A percentile compares a stretch with the other conserved stretches of the same genome.
Conservation (phyloP, 2,329 filamentous ascomycete species). For the Cladosporium sp. region DNA sequence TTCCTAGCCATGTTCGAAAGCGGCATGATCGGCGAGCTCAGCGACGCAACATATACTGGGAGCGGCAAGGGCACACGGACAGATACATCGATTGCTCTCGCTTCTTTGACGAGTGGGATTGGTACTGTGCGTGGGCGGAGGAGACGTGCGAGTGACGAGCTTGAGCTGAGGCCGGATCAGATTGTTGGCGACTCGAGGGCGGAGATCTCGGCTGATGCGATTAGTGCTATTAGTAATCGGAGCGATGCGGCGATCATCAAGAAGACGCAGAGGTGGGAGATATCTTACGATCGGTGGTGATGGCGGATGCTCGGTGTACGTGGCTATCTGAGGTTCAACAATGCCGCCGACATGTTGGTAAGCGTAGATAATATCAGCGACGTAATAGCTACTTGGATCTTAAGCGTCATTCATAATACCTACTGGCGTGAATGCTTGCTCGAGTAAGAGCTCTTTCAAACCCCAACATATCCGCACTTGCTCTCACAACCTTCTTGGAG, state of each 20-base stretch:
- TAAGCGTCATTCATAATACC: too few relatives aligned
- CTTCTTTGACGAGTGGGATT: conserved; percentile 4
- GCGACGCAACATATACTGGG: conserved; percentile 4
- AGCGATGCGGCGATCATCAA: conserved; percentile 13
- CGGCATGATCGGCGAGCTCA: conserved; percentile 17
- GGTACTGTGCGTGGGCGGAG: neutral
- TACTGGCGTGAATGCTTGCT: too few relatives aligned
- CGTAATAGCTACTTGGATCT: too few relatives aligned
- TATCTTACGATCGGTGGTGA: conserved; percentile 8
- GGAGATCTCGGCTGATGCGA: conserved; percentile 7
- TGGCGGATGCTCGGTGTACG: too few relatives aligned
- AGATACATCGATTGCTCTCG: conserved; percentile 7
- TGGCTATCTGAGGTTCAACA: too few relatives aligned
- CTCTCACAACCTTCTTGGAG: too few relatives aligned
- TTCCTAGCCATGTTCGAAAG: conserved; percentile 30
- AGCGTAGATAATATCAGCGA: too few relatives aligned
- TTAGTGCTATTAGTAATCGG: neutral
- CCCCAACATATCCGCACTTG: too few relatives aligned
- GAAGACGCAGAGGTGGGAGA: conserved; percentile 17
- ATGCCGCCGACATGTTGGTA: too few relatives aligned
- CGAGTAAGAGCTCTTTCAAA: too few relatives aligned
- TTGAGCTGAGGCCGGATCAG: neutral
- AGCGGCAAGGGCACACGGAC: conserved; percentile 12
- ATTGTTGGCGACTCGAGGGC: neutral
- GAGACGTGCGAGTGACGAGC: neutral